Conservation (phyloP, 441 rosid species). For the Cnidoscolus chayamansa region DNA sequence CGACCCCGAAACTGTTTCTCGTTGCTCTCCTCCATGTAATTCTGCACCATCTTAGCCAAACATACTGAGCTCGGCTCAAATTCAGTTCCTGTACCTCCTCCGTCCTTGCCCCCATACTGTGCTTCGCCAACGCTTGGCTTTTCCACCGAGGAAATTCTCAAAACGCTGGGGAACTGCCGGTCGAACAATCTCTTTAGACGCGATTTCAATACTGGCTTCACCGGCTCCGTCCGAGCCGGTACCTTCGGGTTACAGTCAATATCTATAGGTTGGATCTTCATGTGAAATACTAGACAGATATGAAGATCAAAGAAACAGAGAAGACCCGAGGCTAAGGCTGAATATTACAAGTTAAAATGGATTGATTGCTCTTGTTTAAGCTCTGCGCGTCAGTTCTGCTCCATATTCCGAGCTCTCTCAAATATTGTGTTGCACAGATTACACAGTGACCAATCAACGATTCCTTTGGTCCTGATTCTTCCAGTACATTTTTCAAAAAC, state of each 20-base stretch:
- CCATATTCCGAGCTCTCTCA: conserved; percentile 18
- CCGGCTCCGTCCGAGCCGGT: conserved; percentile 42
- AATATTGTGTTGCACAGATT: conserved; percentile 12
- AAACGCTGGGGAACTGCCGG: conserved; percentile 67
- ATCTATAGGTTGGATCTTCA: conserved; percentile 93
- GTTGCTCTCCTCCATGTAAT: conserved; percentile 71
- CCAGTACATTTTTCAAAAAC: conserved; percentile 14
- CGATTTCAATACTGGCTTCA: conserved; percentile 72
- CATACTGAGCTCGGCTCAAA: conserved; percentile 87
- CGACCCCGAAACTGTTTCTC: conserved; percentile 75
- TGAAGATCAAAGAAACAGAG: not conserved
- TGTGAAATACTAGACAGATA: conserved; percentile 39
- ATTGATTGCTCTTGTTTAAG: not conserved
- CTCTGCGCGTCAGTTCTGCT: conserved; percentile 13
- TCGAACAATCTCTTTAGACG: conserved; percentile 82
- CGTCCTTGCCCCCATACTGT: conserved; percentile 37
- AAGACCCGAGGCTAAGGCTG: conserved; percentile 8
- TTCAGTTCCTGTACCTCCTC: conserved; percentile 44
- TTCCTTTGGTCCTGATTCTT: conserved; percentile 14
- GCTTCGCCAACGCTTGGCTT: conserved; percentile 41
- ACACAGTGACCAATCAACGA: conserved; percentile 18
- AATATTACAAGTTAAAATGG: conserved; percentile 1
- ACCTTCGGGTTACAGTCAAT: conserved; percentile 43
- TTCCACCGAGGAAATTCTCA: conserved; percentile 51
- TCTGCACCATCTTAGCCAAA: conserved; percentile 82